phyloP scores from a whole-genome alignment of 352 stramenopile species.

The Pythium brassicae region DNA sequence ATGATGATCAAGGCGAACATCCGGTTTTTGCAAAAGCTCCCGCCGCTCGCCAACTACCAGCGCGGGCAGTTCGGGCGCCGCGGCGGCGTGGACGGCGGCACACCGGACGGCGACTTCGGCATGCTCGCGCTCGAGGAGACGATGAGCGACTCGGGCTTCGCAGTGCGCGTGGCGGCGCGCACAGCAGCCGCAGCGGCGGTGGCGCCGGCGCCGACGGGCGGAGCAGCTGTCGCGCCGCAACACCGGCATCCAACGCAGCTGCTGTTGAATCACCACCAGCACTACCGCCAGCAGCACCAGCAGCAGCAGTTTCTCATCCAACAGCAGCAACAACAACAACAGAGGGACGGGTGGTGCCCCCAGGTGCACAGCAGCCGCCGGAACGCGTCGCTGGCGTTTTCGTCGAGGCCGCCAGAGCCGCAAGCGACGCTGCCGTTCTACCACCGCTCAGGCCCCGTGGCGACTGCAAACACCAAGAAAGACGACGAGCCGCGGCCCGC shows the following conservation, averaged over 20 bases:
- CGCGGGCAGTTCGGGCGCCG: conserved; percentile 50
- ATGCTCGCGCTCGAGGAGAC: conserved; percentile 63
- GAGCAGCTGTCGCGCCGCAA: not conserved
- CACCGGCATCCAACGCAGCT: not conserved
- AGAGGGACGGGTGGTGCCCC: not conserved
- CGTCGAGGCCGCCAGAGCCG: not conserved
- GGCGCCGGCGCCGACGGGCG: conserved; percentile 15
- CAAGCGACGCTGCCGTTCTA: not conserved
- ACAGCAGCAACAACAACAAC: not conserved
- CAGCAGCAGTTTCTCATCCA: not conserved
- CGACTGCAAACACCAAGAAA: conserved; percentile 23
- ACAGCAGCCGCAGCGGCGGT: conserved; percentile 30
- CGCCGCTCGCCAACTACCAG: conserved; percentile 53
- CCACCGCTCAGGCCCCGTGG: not conserved
- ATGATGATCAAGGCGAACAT: conserved; percentile 56
- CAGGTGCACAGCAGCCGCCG: conserved; percentile 2
- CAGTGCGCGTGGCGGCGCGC: conserved; percentile 25
- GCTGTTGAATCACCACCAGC: conserved; percentile 4
- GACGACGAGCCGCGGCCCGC: conserved; percentile 46
- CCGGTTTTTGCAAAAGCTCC: conserved; percentile 66
- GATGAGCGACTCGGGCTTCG: conserved; percentile 69
- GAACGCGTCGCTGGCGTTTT: conserved; percentile 4
- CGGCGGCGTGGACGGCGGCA: conserved; percentile 58
- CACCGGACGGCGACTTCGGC: conserved; percentile 26
- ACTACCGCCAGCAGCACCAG: not conserved